Conservation (phyloP, 139 green algal genomes). For the Asterochloris sp. region DNA sequence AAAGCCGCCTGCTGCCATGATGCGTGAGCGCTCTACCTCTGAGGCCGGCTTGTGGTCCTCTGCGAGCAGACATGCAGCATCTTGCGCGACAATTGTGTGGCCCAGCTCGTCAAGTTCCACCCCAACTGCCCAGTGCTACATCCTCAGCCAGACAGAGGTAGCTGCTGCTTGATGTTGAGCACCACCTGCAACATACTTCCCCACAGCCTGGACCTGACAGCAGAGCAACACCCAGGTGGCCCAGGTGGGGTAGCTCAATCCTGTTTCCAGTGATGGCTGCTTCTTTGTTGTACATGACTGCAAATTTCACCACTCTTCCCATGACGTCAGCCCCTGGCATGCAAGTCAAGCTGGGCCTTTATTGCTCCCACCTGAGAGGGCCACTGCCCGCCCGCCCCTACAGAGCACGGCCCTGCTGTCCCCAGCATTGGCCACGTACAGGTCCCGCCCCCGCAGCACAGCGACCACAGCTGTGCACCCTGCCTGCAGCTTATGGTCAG, state of each 20-base stretch:
- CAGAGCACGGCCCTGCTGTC: slow-evolving; percentile 84
- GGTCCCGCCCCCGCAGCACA: slow-evolving; percentile 56
- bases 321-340: background rate
- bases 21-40: slow-evolving; percentile 70
- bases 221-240: too few species aligned
- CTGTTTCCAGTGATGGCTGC: too few species aligned
- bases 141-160: background rate
- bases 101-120: background rate
- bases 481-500: slow-evolving; percentile 36
- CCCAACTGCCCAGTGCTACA: too few species aligned
- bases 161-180: too few species aligned
- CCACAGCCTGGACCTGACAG: too few species aligned
- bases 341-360: slow-evolving; percentile 38
- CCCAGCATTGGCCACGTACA: slow-evolving; percentile 90
- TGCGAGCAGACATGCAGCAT: background rate
- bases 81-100: too few species aligned
- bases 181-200: too few species aligned
- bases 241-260: too few species aligned
- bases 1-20: slow-evolving; percentile 77
- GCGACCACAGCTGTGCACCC: slow-evolving; percentile 89
- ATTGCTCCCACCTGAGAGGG: slow-evolving; percentile 68
- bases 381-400: slow-evolving; percentile 31
- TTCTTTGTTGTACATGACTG: too few species aligned
- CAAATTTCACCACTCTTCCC: too few species aligned
- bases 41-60: slow-evolving; percentile 28